A percentile compares a stretch with the other conserved stretches of the same genome.
Conservation (phyloP, 2,329 filamentous ascomycete genomes). For the Diaporthe australafricana region DNA sequence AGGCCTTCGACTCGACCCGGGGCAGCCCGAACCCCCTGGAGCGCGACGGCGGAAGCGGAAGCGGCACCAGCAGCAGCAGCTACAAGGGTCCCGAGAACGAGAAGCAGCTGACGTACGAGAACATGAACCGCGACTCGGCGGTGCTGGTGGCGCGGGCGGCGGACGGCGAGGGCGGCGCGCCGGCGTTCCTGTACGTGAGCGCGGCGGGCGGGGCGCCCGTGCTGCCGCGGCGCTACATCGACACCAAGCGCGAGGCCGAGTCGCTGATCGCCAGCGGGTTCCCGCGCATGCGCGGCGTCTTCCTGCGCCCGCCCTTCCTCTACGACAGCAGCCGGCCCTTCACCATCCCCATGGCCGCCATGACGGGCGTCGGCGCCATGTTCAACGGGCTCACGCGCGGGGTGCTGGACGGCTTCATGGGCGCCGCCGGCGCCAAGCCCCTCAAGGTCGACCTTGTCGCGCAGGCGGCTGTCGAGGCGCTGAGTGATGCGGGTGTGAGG, state of each 20-base stretch:
- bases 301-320: constrained; percentile 87
- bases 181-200: constrained; percentile 86
- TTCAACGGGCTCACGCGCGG: constrained; percentile 85
- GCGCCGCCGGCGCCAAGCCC: constrained; percentile 86
- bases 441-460: constrained; percentile 88
- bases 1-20: constrained; percentile 79
- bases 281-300: constrained; percentile 81
- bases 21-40: constrained; percentile 76
- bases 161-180: constrained; percentile 67
- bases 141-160: constrained; percentile 86
- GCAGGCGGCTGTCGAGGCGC: constrained; percentile 88
- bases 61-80: constrained; percentile 70
- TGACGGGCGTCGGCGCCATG: constrained; percentile 78
- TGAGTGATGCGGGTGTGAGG: constrained; percentile 77
- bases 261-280: constrained; percentile 78
- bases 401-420: constrained; percentile 80
- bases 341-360: constrained; percentile 85
- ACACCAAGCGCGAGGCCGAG: constrained; percentile 93
- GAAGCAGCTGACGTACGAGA: constrained; percentile 90
- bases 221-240: constrained; percentile 86
- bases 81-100: constrained; percentile 75
- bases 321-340: constrained; percentile 86
- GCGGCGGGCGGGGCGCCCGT: constrained; percentile 88
- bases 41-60: constrained; percentile 66
- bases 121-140: constrained; percentile 95